A percentile compares a stretch with the other conserved stretches of the same genome.
Conservation (phyloP, 148 eudicot genomes). For the Diospyros kaki region DNA sequence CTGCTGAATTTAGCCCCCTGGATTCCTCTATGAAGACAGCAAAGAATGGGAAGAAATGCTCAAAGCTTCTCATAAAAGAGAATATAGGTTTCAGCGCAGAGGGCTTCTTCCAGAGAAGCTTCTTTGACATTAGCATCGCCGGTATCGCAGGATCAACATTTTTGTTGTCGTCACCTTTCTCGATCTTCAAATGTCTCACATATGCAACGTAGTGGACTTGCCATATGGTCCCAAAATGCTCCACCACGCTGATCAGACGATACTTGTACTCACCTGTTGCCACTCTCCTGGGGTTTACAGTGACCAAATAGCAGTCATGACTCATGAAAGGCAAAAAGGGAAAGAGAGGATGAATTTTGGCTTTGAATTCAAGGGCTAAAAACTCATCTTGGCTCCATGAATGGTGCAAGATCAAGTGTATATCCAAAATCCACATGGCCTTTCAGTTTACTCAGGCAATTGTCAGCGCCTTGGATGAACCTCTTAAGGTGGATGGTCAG, state of each 20-base stretch:
- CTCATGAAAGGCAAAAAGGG: no score
- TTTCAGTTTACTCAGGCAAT: conserved; percentile 74
- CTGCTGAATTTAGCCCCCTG: no score
- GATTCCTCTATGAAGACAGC: no score
- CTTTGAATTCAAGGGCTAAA: no score
- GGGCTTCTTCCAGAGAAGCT: conserved; percentile 68
- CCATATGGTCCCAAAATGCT: conserved; percentile 78
- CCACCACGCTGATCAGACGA: conserved; percentile 76
- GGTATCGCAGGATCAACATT: conserved; percentile 55
- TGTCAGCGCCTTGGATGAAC: conserved; percentile 82
- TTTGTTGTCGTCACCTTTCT: conserved; percentile 26
- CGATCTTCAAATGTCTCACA: conserved; percentile 47
- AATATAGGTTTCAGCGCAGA: conserved; percentile 72
- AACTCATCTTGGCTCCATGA: conserved; percentile 66
- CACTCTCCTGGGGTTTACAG: conserved; percentile 32
- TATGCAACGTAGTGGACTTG: conserved; percentile 88
- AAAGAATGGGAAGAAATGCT: conserved; percentile 15
- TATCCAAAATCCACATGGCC: conserved; percentile 80
- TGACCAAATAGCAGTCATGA: background rate
- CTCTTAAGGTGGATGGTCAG: conserved; percentile 88
- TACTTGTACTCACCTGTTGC: conserved; percentile 38
- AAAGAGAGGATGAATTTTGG: no score
- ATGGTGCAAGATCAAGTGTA: conserved; percentile 61
- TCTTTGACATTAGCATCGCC: conserved; percentile 69
- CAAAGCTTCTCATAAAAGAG: conserved; percentile 63